A percentile compares a stretch with the other conserved stretches of the same genome.
Conservation (phyloP, 2,329 filamentous ascomycete species). For the Apiospora aurea region DNA sequence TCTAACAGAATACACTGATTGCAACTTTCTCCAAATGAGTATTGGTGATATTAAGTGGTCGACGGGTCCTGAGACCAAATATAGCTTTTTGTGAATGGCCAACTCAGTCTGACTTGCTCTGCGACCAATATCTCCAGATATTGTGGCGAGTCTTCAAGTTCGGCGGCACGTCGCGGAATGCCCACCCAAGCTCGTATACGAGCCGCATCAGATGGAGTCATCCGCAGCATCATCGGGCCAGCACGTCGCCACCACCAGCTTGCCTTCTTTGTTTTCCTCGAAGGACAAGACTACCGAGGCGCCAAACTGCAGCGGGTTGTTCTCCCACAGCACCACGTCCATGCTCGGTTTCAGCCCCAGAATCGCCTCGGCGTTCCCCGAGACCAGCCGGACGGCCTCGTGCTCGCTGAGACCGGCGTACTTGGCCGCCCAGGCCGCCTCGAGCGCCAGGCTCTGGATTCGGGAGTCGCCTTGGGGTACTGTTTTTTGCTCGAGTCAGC, state of each 20-base stretch:
- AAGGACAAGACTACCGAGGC: conserved; percentile 48
- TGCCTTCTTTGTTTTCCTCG: conserved; percentile 38
- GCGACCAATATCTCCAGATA: not conserved
- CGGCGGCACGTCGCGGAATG: not conserved
- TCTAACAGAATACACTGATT: not conserved
- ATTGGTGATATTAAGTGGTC: not conserved
- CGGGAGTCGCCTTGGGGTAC: conserved; percentile 43
- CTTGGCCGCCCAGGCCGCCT: conserved; percentile 50
- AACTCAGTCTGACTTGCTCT: not conserved
- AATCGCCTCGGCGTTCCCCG: conserved; percentile 50
- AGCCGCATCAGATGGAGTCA: not conserved
- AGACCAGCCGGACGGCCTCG: conserved; percentile 46
- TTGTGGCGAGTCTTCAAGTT: not conserved
- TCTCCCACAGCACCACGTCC: conserved; percentile 53
- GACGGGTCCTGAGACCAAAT: not conserved
- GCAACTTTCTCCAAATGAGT: not conserved
- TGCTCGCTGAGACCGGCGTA: conserved; percentile 45
- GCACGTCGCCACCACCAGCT: conserved; percentile 43
- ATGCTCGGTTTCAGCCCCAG: conserved; percentile 44
- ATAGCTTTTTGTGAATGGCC: not conserved
- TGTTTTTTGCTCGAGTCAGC: conserved; percentile 22
- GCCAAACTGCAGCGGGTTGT: conserved; percentile 49
- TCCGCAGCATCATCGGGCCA: conserved; percentile 39
- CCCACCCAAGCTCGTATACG: not conserved
- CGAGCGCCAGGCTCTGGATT: conserved; percentile 47